These are phyloP conservation scores for Thelephora aurantiotincta DNA, from an alignment of 768 basidiomycete genomes.

Conservation along the genomic window DNA sequence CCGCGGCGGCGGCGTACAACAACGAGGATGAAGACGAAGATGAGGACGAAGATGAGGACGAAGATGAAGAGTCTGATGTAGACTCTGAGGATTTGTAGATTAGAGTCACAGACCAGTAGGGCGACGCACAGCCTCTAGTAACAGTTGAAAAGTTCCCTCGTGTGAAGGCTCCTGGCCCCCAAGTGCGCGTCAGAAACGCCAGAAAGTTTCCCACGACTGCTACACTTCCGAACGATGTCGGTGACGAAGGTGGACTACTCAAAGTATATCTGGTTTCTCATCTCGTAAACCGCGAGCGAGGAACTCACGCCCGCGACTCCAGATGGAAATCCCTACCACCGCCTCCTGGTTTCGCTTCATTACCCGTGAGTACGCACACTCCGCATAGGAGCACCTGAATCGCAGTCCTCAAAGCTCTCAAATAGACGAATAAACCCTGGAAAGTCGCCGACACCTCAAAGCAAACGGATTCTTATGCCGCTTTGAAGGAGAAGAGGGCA, in stretches of 20 bases:
- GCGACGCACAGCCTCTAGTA: no score
- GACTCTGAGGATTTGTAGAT: no score
- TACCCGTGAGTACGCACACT: conserved; percentile 15
- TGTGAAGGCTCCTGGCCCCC: no score
- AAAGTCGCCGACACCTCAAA: conserved; percentile 20
- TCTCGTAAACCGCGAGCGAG: not conserved
- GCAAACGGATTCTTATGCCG: conserved; percentile 39
- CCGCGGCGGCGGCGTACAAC: conserved; percentile 19
- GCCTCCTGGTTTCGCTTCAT: conserved; percentile 48
- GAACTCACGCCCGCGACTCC: not conserved
- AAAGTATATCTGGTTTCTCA: not conserved
- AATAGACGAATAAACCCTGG: conserved; percentile 27
- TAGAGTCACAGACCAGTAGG: no score
- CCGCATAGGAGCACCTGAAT: not conserved
- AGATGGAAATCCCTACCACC: conserved; percentile 55
- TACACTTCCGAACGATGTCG: no score
- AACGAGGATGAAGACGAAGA: no score
- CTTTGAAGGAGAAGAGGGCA: conserved; percentile 64
- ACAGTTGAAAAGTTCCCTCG: no score
- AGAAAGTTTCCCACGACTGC: no score
- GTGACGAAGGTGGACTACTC: not conserved
- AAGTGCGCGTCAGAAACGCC: no score
- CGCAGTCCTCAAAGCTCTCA: not conserved
- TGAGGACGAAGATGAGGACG: no score
- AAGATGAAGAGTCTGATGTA: no score